Base-by-base conservation (phyloP, 106 monocot species). In the Acorus calamus region DNA sequence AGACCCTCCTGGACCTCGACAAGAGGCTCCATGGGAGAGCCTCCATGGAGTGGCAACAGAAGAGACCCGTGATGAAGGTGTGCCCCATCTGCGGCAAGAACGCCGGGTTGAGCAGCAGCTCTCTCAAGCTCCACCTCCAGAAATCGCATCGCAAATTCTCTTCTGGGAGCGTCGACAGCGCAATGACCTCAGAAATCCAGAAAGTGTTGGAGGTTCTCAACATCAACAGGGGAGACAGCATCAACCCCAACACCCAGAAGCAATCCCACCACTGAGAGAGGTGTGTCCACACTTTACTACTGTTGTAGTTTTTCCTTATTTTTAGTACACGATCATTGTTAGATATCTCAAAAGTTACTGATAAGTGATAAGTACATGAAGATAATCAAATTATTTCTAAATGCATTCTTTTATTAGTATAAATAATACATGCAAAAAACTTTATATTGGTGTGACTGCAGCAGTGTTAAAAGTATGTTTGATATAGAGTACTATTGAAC, bases 31-130 rank as follows among this genome's bases (percentile, higher is more conserved):
- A 91, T 44, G 96, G 91, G 4, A 77, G 70, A 56, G 62, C 63
- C 51, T 98, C 96, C 0, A 98, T 98, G 96, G 78, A 84, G 12
- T 98, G 96, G 96, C 91, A 96, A 59, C 84, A 79, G 5, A 84
- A 61, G 68, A 72, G 74, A 8, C 96, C 91, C 0, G 82, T 45
- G 47, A 96, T 96, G 87, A 87, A 85, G 64, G 83, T 88, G 2
- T 96, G 96, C 67, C 87, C 85, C 2, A 77, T 96, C 13, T 96
- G 96, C 47, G 84, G 85, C 5, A 88, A 88, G 74, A 81, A 83
- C 51, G 91, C 77, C 0, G 96, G 96, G 2, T 62, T 96, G 7
- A 96, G 91, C 82, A 91, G 80, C 8, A 88, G 96, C 65, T 96
- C 91, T 7, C 69, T 91, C 6, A 96, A 96, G 65, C 80, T 96